Base-by-base conservation (phyloP, 257 asterid genomes). In the Leonotis leonurus region DNA sequence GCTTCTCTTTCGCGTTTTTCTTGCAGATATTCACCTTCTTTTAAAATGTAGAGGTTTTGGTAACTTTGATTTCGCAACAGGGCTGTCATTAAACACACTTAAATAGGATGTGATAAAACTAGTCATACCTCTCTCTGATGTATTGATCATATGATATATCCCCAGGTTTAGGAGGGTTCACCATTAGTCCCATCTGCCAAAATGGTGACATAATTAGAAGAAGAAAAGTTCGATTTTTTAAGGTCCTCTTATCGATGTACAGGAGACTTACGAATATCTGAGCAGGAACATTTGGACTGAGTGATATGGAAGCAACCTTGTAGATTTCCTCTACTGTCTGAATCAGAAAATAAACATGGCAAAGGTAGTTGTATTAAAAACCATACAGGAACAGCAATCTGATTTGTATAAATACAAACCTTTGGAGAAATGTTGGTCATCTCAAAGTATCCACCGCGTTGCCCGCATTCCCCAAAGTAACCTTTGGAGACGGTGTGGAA, bases 401-500 rank as follows among this genome's bases (percentile, higher is more conserved):
- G 49, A 41, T 14, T 41, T 17, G 33, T 10, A 37, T 13, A 52
- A 60, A 25, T 27, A 41, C 84, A 69, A 54, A 94, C 99, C 97
- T 73, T 79, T 16, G 93, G 97, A 75, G 92, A 22, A 69, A 94
- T 75, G 70, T 90, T 90, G 60, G 96, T 90, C 99, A 94, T 90
- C 87, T 94, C 96, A 61, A 94, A 94, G 80, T 94, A 94, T 43
- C 93, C 97, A 32, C 99, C 97, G 51, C 99, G 97, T 64, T 94
- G 99, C 60, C 99, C 99, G 73, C 99, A 94, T 78, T 93, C 99
- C 51, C 99, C 97, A 78, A 75, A 93, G 68, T 82, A 87, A 71
- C 99, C 99, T 72, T 93, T 93, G 4, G 99, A 93, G 67, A 93
- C 95, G 0, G 97, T 93, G 87, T 93, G 97, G 64, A 87, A 93